Conservation (phyloP, 495 filamentous ascomycete genomes). For the Neurospora intermedia region DNA sequence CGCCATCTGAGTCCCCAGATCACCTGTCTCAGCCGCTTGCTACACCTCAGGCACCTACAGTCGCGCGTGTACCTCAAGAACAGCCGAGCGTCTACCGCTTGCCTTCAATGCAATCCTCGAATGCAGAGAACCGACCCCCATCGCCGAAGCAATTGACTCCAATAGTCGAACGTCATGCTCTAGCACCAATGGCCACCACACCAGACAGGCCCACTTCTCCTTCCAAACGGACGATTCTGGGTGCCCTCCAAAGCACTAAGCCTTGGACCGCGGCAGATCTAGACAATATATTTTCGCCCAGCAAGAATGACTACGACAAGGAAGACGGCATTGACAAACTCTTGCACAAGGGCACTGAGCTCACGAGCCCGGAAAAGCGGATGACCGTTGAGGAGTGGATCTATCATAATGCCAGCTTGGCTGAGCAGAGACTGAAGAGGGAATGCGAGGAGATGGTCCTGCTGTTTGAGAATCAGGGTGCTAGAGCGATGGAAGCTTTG, state of each 20-base stretch:
- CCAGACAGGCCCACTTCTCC: slow-evolving; percentile 46
- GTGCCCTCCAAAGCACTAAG: slow-evolving; percentile 46
- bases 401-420: slow-evolving; percentile 61
- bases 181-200: slow-evolving; percentile 46
- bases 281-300: slow-evolving; percentile 44
- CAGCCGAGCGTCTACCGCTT: slow-evolving; percentile 40
- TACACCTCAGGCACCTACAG: slow-evolving; percentile 22
- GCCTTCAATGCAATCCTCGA: slow-evolving; percentile 63
- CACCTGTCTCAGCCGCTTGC: slow-evolving; percentile 17
- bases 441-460: slow-evolving; percentile 76
- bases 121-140: slow-evolving; percentile 69
- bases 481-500: slow-evolving; percentile 59
- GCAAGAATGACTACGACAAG: slow-evolving; percentile 44
- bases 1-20: slow-evolving; percentile 15
- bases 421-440: slow-evolving; percentile 62
- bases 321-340: slow-evolving; percentile 30
- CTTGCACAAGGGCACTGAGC: slow-evolving; percentile 37
- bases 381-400: slow-evolving; percentile 97
- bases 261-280: slow-evolving; percentile 69
- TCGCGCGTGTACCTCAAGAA: slow-evolving; percentile 22
- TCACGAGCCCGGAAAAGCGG: slow-evolving; percentile 68
- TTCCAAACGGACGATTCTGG: slow-evolving; percentile 49
- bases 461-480: slow-evolving; percentile 73
- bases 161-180: slow-evolving; percentile 21
- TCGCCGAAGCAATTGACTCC: slow-evolving; percentile 41